A percentile compares a stretch with the other conserved stretches of the same genome.
Conservation (phyloP, 768 basidiomycete species). For the Termitomyces sp. region DNA sequence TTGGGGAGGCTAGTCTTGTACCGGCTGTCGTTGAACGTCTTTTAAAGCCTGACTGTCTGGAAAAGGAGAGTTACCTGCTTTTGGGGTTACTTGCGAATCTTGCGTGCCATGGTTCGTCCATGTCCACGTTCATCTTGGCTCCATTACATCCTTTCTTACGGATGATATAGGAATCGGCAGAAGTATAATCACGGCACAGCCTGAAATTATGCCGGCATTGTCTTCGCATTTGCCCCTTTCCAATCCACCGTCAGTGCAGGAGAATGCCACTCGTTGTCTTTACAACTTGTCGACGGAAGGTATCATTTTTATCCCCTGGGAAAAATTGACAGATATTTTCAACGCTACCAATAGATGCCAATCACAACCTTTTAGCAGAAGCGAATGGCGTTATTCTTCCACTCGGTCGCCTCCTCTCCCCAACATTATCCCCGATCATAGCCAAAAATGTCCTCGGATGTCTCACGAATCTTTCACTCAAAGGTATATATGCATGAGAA, state of each 20-base stretch:
- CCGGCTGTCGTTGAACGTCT: constrained; percentile 5
- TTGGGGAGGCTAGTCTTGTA: constrained; percentile 6
- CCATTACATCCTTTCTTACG: background rate
- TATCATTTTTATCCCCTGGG: background rate
- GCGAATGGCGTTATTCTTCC: background rate
- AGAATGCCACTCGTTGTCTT: constrained; percentile 13
- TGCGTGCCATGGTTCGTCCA: constrained; percentile 12
- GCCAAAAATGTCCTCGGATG: constrained; percentile 13
- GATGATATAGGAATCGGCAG: constrained; percentile 6
- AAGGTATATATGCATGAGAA: constrained; percentile 7
- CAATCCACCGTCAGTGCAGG: constrained; percentile 4
- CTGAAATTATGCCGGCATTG: constrained; percentile 5
- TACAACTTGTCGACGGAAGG: constrained; percentile 15
- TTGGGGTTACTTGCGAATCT: constrained; percentile 14
- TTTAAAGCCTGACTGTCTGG: background rate
- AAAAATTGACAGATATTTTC: background rate
- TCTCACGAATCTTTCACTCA: constrained; percentile 14
- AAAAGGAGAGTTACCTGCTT: constrained; percentile 11
- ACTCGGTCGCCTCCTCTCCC: constrained; percentile 7
- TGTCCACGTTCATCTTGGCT: background rate
- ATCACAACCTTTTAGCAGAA: constrained; percentile 5
- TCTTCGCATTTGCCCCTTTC: background rate
- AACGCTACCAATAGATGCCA: background rate
- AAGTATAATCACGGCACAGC: background rate
- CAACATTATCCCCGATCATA: constrained; percentile 1